A percentile compares a stretch with the other conserved stretches of the same genome.
These are phyloP conservation scores for Phytophthora meadii DNA, from an alignment of 352 stramenopile species.

Conservation along the genomic window DNA sequence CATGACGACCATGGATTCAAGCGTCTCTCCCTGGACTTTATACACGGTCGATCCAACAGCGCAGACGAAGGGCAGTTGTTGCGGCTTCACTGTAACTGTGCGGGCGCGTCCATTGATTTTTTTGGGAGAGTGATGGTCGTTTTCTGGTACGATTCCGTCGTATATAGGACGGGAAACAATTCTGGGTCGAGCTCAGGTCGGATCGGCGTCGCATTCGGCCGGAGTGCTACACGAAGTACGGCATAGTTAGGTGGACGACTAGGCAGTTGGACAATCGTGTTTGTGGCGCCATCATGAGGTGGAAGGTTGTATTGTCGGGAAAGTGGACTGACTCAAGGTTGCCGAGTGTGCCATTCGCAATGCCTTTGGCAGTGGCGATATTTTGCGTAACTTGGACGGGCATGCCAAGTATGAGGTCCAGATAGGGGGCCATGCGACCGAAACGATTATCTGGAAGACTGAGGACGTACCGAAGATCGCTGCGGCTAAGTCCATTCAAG, in stretches of 20 bases:
- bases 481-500: too few relatives aligned
- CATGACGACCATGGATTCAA: background rate
- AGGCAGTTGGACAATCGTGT: background rate
- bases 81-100: background rate
- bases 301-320: background rate
- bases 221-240: background rate
- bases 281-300: constrained; percentile 4
- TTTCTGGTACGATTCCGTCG: background rate
- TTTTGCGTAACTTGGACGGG: constrained; percentile 26
- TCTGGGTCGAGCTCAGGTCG: background rate
- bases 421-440: constrained; percentile 17
- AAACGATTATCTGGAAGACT: constrained; percentile 4
- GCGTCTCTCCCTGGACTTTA: background rate
- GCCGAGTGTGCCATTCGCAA: constrained; percentile 4
- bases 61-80: constrained; percentile 4
- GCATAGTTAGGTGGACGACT: constrained; percentile 3
- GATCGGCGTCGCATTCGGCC: background rate
- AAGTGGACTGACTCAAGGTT: constrained; percentile 1
- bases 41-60: background rate
- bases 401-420: constrained; percentile 24
- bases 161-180: constrained; percentile 1
- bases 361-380: background rate
- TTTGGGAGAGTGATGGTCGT: background rate
- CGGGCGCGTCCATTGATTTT: background rate
- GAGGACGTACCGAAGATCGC: background rate